Conservation (phyloP, 1,284 basidiomycete species). For the Naganishia liquefaciens region DNA sequence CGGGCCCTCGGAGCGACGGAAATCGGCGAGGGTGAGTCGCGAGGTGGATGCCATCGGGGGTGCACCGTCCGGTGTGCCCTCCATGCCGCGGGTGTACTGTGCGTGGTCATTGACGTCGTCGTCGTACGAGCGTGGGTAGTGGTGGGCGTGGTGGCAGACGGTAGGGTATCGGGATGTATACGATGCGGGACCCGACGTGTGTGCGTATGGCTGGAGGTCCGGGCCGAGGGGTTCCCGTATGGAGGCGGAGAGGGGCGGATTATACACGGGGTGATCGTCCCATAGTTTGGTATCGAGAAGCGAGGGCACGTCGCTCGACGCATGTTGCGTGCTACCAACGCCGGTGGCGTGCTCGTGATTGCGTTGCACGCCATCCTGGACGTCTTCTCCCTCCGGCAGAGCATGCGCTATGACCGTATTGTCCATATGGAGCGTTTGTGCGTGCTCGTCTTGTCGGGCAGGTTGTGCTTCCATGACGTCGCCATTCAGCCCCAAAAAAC, state of each 20-base stretch:
- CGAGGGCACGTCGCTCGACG: constrained; percentile 3
- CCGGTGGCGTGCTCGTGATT: neutral
- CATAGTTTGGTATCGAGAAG: constrained; percentile 28
- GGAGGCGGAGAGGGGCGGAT: constrained; percentile 23
- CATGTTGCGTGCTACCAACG: neutral
- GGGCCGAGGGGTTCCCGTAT: constrained; percentile 32
- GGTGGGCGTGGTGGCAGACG: constrained; percentile 19
- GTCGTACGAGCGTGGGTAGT: constrained; percentile 6
- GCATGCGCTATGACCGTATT: constrained; percentile 7
- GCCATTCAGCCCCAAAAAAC: constrained; percentile 20
- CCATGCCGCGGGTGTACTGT: constrained; percentile 3
- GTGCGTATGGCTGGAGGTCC: constrained; percentile 25
- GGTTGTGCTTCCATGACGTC: constrained; percentile 18
- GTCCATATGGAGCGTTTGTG: constrained; percentile 5
- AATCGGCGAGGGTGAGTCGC: constrained; percentile 45
- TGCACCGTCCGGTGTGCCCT: neutral
- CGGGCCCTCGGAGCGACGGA: constrained; percentile 49
- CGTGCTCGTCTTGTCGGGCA: constrained; percentile 1
- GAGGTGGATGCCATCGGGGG: constrained; percentile 42
- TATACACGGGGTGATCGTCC: constrained; percentile 22
- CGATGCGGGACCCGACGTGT: constrained; percentile 7
- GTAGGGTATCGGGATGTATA: constrained; percentile 20
- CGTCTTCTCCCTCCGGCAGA: neutral
- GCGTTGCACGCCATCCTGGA: neutral
- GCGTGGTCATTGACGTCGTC: neutral